A percentile compares a stretch with the other conserved stretches of the same genome.
phyloP scores from a whole-genome alignment of 106 monocot species.

The Posidonia australis region DNA sequence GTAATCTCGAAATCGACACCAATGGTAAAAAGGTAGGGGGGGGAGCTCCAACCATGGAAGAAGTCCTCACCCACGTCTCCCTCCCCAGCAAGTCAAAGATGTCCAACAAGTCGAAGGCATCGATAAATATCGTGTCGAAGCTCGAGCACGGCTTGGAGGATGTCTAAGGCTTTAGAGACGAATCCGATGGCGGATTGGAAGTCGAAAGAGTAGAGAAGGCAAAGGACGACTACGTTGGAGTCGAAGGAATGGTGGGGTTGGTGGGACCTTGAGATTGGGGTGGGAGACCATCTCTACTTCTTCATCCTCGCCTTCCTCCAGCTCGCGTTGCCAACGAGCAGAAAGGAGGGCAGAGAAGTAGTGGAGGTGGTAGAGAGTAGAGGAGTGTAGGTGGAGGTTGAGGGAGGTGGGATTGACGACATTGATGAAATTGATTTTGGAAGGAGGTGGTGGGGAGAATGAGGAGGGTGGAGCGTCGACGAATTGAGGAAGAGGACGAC shows the following conservation, averaged over 20 bases:
- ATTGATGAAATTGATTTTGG: not conserved
- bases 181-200: conserved; percentile 35
- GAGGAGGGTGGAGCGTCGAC: conserved; percentile 4
- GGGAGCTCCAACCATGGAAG: no score
- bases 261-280: conserved; percentile 19
- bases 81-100: no score
- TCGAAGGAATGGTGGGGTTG: conserved; percentile 34
- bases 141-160: conserved; percentile 64
- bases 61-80: no score
- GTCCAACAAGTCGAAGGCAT: no score
- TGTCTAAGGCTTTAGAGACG: conserved; percentile 54
- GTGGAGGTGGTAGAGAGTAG: conserved; percentile 48
- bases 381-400: conserved; percentile 69
- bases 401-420: conserved; percentile 8
- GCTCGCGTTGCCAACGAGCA: conserved; percentile 37
- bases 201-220: conserved; percentile 67
- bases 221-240: conserved; percentile 52
- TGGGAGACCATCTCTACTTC: not conserved
- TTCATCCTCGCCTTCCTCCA: no score
- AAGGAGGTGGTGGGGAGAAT: conserved; percentile 1
- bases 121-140: no score
- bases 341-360: conserved; percentile 86
- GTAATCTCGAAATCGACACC: no score
- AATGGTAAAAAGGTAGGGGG: no score
- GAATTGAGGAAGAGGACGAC: conserved; percentile 41